Evolutionary conservation across 306 rosid species (phyloP), one percentile per base, ranked within the genome.

Genomic region (Cotoneaster glaucophyllus): DNA sequence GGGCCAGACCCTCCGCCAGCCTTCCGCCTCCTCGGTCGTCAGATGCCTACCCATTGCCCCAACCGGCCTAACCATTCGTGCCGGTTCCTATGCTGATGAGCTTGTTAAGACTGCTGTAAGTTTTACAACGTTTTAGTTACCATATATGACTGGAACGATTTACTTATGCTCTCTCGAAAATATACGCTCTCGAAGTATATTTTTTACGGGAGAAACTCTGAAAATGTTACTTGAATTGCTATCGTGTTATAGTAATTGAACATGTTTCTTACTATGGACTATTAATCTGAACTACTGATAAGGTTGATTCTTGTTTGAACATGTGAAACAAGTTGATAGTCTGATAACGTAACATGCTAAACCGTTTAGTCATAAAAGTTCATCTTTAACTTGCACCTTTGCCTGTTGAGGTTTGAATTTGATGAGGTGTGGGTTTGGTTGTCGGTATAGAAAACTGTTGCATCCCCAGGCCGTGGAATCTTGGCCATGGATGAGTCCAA

Each of bases 401-500:
- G 21, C 64, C 17, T 31, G 25, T 6, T 71, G 54, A 32, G 59
- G 58, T 41, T 15, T 71, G 52, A 10, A 53, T 3, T 2, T 64
- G 43, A 64, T 45, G 12, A 11, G 58, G 28, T 7, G 56, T 69
- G n/a, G 25, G 28, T 53, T 41, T 54, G 9, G 69, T 12, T 78
- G 8, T 67, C 81, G 70, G 24, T 66, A 39, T 80, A 93, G 98
- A 93, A 93, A 93, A 82, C 84, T 5, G 78, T 93, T 29, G 96
- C 98, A 5, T 90, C 96, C 3, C 96, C 98, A 3, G 98, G 98
- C 63, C 96, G 93, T 75, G 98, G 98, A 24, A 93, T 93, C 52
- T 83, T 93, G 94, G 98, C 98, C 28, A 93, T 93, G 98, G 98
- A 93, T 43, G 98, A 93, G 84, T 93, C 98, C 0, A 93, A 93